phyloP scores from a whole-genome alignment of 1,284 basidiomycete species.

The Cryptococcus sp. region DNA sequence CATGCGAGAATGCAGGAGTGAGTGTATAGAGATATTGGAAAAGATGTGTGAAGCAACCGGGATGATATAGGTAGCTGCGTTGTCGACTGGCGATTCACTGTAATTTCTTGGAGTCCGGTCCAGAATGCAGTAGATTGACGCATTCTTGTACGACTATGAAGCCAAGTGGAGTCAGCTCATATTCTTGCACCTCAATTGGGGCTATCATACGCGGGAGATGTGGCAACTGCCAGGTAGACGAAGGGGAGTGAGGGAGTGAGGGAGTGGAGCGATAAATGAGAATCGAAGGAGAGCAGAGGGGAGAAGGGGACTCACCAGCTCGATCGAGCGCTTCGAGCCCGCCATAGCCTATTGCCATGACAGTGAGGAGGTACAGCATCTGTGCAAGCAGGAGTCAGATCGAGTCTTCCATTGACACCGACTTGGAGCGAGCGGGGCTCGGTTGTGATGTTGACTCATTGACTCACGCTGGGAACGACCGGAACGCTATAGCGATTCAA shows the following conservation, averaged over 20 bases:
- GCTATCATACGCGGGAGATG: no score
- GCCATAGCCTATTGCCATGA: constrained; percentile 33
- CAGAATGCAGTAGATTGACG: constrained; percentile 8
- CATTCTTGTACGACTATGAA: constrained; percentile 11
- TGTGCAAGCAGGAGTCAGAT: no score
- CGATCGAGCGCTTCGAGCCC: constrained; percentile 39
- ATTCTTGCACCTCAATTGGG: no score
- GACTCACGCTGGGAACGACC: constrained; percentile 17
- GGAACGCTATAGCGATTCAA: constrained; percentile 20
- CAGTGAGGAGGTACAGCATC: constrained; percentile 35
- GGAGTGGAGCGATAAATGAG: no score
- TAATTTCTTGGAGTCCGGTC: constrained; percentile 8
- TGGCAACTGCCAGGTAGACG: no score
- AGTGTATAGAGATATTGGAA: background rate
- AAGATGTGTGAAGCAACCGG: background rate
- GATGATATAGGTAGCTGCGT: background rate
- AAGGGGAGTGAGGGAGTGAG: no score
- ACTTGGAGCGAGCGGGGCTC: no score
- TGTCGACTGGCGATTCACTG: constrained; percentile 1
- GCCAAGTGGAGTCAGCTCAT: background rate
- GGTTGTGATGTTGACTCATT: no score
- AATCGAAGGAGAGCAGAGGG: no score
- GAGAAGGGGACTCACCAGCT: constrained; percentile 29
- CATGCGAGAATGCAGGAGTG: background rate
- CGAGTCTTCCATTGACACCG: no score